phyloP scores from a whole-genome alignment of 768 basidiomycete genomes.

The Cantharellus anzutake region DNA sequence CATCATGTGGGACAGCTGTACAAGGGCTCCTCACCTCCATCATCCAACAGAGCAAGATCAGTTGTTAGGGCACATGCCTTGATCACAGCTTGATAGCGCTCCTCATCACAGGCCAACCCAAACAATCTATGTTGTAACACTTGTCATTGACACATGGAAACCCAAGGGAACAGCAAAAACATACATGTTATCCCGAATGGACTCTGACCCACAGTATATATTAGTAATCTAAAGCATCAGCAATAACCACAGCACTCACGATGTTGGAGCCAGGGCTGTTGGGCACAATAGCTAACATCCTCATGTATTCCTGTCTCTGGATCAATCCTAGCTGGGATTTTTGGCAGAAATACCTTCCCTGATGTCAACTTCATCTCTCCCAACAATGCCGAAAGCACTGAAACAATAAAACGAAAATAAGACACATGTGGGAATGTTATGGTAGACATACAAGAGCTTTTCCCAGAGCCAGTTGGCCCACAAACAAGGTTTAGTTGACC shows the following conservation, averaged over 20 bases:
- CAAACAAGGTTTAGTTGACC: constrained; percentile 37
- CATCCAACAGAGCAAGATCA: constrained; percentile 24
- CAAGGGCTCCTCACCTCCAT: constrained; percentile 17
- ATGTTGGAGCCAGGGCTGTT: constrained; percentile 51
- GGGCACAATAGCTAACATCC: constrained; percentile 51
- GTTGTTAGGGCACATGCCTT: constrained; percentile 31
- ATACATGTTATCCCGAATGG: constrained; percentile 23
- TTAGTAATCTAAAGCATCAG: background rate
- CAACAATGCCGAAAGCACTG: constrained; percentile 30
- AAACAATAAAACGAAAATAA: background rate
- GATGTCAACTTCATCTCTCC: constrained; percentile 45
- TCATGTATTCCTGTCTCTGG: constrained; percentile 17
- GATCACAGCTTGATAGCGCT: constrained; percentile 56
- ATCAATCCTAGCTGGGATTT: constrained; percentile 16
- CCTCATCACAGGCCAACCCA: constrained; percentile 45
- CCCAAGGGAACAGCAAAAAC: background rate
- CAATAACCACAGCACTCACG: background rate
- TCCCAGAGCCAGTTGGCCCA: constrained; percentile 67
- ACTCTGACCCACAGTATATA: constrained; percentile 3
- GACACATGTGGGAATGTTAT: too few relatives aligned
- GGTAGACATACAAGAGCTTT: constrained; percentile 31
- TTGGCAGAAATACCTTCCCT: constrained; percentile 20
- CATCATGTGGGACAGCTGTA: background rate
- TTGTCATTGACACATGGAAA: background rate
- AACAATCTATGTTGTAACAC: constrained; percentile 24